A percentile compares a stretch with the other conserved stretches of the same genome.
Evolutionary conservation across 2,329 filamentous ascomycete species (phyloP).

Genomic region (Aspergillus tubingensis): DNA sequence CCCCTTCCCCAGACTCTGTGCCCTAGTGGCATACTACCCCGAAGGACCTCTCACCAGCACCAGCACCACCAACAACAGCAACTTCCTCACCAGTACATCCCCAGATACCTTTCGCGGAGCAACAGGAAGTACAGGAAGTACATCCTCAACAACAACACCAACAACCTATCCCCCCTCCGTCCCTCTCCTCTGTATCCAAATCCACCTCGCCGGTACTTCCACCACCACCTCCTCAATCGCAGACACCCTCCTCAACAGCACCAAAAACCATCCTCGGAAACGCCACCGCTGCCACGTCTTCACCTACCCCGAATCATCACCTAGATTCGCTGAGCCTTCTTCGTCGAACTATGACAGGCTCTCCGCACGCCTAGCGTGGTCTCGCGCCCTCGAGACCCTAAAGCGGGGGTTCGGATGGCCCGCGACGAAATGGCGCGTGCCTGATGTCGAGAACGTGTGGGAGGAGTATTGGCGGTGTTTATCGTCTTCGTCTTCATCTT

Average conservation of each 20-base stretch:
- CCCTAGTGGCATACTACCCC: conserved; percentile 62
- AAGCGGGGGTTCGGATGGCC: conserved; percentile 58
- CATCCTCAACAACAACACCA: conserved; percentile 33
- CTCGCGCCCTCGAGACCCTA: conserved; percentile 59
- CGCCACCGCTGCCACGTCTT: conserved; percentile 44
- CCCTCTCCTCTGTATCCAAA: conserved; percentile 48
- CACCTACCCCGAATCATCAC: conserved; percentile 55
- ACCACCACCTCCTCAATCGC: conserved; percentile 33
- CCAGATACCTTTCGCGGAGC: conserved; percentile 20
- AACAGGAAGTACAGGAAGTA: not conserved
- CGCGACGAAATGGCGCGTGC: conserved; percentile 30
- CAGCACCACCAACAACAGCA: not conserved
- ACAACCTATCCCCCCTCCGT: conserved; percentile 17
- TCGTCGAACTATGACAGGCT: conserved; percentile 63
- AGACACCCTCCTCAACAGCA: conserved; percentile 23
- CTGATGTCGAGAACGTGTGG: conserved; percentile 43
- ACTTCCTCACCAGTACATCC: conserved; percentile 18
- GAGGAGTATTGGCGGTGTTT: conserved; percentile 38
- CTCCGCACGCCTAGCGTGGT: conserved; percentile 65
- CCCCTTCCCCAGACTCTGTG: conserved; percentile 58
- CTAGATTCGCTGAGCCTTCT: conserved; percentile 69
- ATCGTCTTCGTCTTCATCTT: conserved; percentile 10
- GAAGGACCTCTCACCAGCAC: not conserved
- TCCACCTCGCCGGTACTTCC: conserved; percentile 56
- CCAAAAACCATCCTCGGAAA: conserved; percentile 30